These are phyloP conservation scores for Leccinum ochraceum DNA, from an alignment of 768 basidiomycete species.

Conservation along the genomic window DNA sequence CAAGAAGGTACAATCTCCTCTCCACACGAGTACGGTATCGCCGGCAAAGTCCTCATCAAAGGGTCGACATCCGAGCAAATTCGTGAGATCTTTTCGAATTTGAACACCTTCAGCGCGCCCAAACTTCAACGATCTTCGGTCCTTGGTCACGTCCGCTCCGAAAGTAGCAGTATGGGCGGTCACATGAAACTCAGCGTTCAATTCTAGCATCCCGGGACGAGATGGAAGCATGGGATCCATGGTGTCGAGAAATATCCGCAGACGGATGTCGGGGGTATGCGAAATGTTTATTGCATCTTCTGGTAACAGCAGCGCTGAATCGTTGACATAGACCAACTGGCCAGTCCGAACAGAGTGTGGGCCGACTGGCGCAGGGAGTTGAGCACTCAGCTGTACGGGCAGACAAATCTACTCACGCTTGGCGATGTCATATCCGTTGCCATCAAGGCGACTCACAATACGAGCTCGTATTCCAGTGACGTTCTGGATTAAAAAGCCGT, in stretches of 20 bases:
- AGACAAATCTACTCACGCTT: slow-evolving; percentile 55
- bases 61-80: slow-evolving; percentile 59
- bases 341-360: slow-evolving; percentile 79
- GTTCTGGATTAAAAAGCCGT: slow-evolving; percentile 78
- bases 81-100: slow-evolving; percentile 51
- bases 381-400: slow-evolving; percentile 1
- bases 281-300: slow-evolving; percentile 24
- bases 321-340: slow-evolving; percentile 81
- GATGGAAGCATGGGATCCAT: slow-evolving; percentile 48
- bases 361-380: slow-evolving; percentile 56
- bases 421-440: slow-evolving; percentile 82
- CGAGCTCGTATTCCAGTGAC: slow-evolving; percentile 76
- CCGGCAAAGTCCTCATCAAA: slow-evolving; percentile 51
- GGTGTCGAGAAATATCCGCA: slow-evolving; percentile 59
- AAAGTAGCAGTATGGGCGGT: slow-evolving; percentile 69
- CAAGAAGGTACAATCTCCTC: slow-evolving; percentile 88
- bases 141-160: slow-evolving; percentile 57
- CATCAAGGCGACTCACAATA: slow-evolving; percentile 78
- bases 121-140: slow-evolving; percentile 42
- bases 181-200: slow-evolving; percentile 48
- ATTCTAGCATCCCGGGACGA: slow-evolving; percentile 40
- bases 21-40: slow-evolving; percentile 59
- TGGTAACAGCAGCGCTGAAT: slow-evolving; percentile 47
- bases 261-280: slow-evolving; percentile 44
- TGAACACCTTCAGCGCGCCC: slow-evolving; percentile 53